Percentiles rank a stretch among this genome's conserved stretches.
Evolutionary conservation across 176 grass and related monocot genomes (phyloP).

Genomic region (Phragmites australis): DNA sequence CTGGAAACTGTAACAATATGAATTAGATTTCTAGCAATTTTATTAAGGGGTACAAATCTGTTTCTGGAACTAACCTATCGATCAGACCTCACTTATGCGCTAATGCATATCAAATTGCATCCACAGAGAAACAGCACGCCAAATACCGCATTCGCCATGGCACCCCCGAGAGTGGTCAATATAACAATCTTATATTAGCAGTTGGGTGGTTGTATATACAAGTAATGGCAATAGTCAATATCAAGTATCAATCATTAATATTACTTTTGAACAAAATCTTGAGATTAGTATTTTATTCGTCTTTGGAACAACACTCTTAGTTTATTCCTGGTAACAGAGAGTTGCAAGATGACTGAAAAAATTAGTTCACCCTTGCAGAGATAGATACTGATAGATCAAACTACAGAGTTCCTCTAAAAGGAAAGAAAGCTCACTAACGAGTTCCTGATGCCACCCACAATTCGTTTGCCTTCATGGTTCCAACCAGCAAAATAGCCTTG

Average conservation of each 20-base stretch:
- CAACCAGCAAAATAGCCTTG: neutral
- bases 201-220: no score
- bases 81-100: neutral
- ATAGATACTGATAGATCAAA: neutral
- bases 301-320: neutral
- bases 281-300: neutral
- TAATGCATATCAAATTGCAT: no score
- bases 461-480: no score
- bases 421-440: neutral
- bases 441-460: slow-evolving; percentile 20
- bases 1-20: neutral
- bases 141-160: no score
- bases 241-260: neutral
- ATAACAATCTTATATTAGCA: no score
- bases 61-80: neutral
- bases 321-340: slow-evolving; percentile 7
- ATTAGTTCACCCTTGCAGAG: neutral
- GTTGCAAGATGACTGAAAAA: neutral
- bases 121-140: no score
- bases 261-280: neutral
- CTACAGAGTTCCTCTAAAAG: neutral
- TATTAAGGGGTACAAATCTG: neutral
- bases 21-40: neutral
- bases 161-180: no score
- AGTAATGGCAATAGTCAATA: neutral